Evolutionary conservation across 176 grass and related monocot genomes (phyloP), one percentile per base, ranked within the genome.

Genomic region (Avena sativa): DNA sequence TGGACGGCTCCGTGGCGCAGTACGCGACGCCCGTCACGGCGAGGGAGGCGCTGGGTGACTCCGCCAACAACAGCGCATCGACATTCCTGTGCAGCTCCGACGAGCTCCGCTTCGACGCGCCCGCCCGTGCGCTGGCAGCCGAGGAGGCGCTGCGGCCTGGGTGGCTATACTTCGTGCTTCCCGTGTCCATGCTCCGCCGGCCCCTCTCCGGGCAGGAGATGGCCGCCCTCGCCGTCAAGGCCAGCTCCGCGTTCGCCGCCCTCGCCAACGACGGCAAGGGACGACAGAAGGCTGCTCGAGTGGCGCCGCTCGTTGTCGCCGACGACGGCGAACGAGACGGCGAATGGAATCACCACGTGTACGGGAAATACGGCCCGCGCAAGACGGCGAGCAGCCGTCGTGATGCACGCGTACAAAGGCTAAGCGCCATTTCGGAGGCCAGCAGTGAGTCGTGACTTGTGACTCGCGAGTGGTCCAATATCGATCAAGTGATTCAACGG

Each of bases 71-170:
- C 61, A 4, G 6, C 4, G 38, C n/a, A 9, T 17, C 32, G 9
- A 36, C 60, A 59, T 91, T 98, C 79, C 11, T 98, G 16, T 98
- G 92, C 87, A 87, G 82, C 90, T 76, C 90, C 36, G 90, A 98
- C 86, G 96, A 95, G 88, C 91, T 94, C 66, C 10, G 82, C 25
- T 78, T 62, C 84, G 88, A 92, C 59, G 44, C 43, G 13, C 25
- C 78, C 9, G 83, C 93, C 47, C 65, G 57, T 38, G 91, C 87
- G 49, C n/a, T 98, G 83, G 70, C 5, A 4, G 52, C 59, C 38
- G 30, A 62, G 6, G 87, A 84, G 12, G 76, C 50, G 71, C 89
- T 93, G 5, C 81, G 47, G 21, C 32, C 61, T 0, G 89, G 89
- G 9, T 83, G 82, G 82, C 77, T 94, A 34, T 97, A 97, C 63